A percentile compares a stretch with the other conserved stretches of the same genome.
Evolutionary conservation across 2,329 filamentous ascomycete genomes (phyloP).

Genomic region (Gliomastix tumulicola): DNA sequence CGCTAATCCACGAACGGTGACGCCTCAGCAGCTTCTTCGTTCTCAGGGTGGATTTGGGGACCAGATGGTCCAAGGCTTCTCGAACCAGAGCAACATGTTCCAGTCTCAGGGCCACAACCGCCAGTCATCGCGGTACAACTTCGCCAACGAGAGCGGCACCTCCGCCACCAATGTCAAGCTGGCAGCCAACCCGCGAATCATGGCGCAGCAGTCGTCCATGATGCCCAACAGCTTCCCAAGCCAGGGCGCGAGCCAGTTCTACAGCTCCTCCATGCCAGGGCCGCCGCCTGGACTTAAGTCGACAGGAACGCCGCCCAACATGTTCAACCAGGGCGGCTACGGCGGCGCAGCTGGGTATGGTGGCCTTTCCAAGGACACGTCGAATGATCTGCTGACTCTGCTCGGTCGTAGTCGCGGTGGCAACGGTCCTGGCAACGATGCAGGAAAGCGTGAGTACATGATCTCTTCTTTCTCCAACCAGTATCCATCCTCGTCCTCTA

Average conservation of each 20-base stretch:
- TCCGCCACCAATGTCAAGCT: constrained; percentile 58
- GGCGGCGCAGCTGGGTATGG: constrained; percentile 64
- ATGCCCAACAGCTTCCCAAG: constrained; percentile 62
- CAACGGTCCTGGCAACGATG: constrained; percentile 69
- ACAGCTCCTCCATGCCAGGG: constrained; percentile 78
- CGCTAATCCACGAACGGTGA: constrained; percentile 61
- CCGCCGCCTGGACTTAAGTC: constrained; percentile 94
- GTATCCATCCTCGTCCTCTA: constrained; percentile 74
- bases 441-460: constrained; percentile 97
- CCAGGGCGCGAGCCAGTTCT: constrained; percentile 64
- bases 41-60: constrained; percentile 53
- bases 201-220: constrained; percentile 84
- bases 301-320: constrained; percentile 86
- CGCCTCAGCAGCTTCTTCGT: constrained; percentile 72
- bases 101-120: constrained; percentile 66
- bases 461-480: constrained; percentile 88
- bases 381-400: constrained; percentile 64
- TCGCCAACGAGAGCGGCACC: constrained; percentile 65
- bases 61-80: constrained; percentile 52
- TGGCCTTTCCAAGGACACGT: constrained; percentile 61
- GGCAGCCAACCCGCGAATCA: constrained; percentile 69
- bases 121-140: constrained; percentile 82
- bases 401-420: constrained; percentile 63
- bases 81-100: constrained; percentile 37
- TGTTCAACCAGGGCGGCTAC: constrained; percentile 82